A percentile compares a stretch with the other conserved stretches of the same genome.
These are phyloP conservation scores for Hymenochaete sp. DNA, from an alignment of 1,284 basidiomycete species.

Conservation along the genomic window DNA sequence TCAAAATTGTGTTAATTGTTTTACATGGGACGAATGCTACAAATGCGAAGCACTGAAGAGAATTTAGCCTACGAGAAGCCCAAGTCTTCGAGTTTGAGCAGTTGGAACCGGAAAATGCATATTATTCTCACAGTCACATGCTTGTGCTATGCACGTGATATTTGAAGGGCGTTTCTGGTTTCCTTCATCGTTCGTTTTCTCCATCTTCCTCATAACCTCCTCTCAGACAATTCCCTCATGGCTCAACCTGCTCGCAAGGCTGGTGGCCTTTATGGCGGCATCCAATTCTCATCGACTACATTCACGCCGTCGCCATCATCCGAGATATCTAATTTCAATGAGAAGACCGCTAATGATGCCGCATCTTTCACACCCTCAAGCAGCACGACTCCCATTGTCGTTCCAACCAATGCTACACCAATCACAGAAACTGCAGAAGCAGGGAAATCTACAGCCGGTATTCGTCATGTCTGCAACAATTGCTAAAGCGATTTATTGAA, in stretches of 20 bases:
- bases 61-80: no score
- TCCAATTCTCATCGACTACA: slow-evolving; percentile 63
- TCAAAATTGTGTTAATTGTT: no score
- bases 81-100: no score
- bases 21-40: no score
- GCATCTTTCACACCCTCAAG: background rate
- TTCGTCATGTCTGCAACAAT: slow-evolving; percentile 38
- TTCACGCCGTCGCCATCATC: slow-evolving; percentile 33
- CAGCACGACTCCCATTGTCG: background rate
- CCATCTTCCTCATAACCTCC: no score
- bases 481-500: slow-evolving; percentile 24
- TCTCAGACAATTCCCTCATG: slow-evolving; percentile 13
- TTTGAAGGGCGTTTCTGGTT: no score
- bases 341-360: background rate
- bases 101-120: no score
- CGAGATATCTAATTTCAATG: slow-evolving; percentile 8
- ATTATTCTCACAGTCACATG: no score
- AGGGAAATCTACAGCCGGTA: slow-evolving; percentile 74
- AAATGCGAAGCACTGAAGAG: no score
- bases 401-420: slow-evolving; percentile 20
- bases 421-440: slow-evolving; percentile 25
- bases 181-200: no score
- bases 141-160: no score
- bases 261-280: slow-evolving; percentile 73
- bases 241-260: slow-evolving; percentile 37